Evolutionary conservation across 106 monocot genomes (phyloP).

Genomic region (Chionographis japonica): DNA sequence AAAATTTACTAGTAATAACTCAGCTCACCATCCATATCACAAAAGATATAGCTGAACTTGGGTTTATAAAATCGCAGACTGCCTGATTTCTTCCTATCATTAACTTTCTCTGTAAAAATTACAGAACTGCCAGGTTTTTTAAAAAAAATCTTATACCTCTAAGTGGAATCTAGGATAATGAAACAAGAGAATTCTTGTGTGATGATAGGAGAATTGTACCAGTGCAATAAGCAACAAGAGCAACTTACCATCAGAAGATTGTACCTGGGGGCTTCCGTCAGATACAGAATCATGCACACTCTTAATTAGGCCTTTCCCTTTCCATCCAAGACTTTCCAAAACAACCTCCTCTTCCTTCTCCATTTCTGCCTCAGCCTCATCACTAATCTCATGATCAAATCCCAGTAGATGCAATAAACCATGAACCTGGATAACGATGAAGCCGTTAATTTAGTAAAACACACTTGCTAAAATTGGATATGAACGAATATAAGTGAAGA

Average conservation of each 20-base stretch:
- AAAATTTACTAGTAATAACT: slow-evolving; percentile 1
- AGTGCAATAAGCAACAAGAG: slow-evolving; percentile 2
- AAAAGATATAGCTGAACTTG: slow-evolving; percentile 84
- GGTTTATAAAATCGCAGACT: slow-evolving; percentile 56
- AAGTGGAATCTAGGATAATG: slow-evolving; percentile 5
- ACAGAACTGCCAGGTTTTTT: slow-evolving; percentile 26
- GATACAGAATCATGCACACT: slow-evolving; percentile 34
- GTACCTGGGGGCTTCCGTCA: slow-evolving; percentile 33
- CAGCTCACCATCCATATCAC: slow-evolving; percentile 93
- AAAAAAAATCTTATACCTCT: slow-evolving; percentile 25
- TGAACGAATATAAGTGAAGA: no score
- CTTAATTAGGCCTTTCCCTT: slow-evolving; percentile 81
- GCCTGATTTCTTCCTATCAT: slow-evolving; percentile 39
- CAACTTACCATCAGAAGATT: slow-evolving; percentile 41
- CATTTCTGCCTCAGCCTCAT: slow-evolving; percentile 79
- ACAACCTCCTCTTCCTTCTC: slow-evolving; percentile 78
- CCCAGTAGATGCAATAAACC: slow-evolving; percentile 91
- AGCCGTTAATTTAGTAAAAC: neutral
- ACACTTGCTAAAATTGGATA: no score
- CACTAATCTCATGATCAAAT: slow-evolving; percentile 77
- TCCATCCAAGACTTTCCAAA: slow-evolving; percentile 89
- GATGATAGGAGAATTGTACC: neutral
- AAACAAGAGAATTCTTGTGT: neutral
- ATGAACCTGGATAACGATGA: slow-evolving; percentile 50
- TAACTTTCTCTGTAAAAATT: slow-evolving; percentile 47